These are phyloP conservation scores for Phanerochaete carnosa DNA, from an alignment of 768 basidiomycete species.

Conservation along the genomic window DNA sequence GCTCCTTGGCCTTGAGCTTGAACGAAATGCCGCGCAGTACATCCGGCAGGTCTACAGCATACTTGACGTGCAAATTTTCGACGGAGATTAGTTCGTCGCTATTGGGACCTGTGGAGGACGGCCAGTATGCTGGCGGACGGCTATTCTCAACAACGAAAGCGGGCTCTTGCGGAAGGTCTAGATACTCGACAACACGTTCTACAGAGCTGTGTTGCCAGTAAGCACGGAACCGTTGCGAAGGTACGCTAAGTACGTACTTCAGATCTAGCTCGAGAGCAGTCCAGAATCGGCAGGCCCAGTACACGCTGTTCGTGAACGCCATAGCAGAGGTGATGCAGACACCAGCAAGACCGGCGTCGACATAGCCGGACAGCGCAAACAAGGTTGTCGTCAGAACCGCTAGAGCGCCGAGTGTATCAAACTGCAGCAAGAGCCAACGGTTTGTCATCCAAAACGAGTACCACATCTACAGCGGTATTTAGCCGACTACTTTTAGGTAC, in stretches of 20 bases:
- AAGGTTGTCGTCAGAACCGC: slow-evolving; percentile 74
- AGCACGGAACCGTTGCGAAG: not conserved
- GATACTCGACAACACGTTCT: slow-evolving; percentile 89
- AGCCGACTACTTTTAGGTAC: not conserved
- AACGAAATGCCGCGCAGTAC: slow-evolving; percentile 80
- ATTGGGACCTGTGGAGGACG: slow-evolving; percentile 55
- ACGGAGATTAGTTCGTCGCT: slow-evolving; percentile 59
- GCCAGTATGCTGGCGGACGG: slow-evolving; percentile 91
- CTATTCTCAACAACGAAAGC: slow-evolving; percentile 68
- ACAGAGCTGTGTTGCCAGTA: slow-evolving; percentile 54
- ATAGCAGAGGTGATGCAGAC: slow-evolving; percentile 76
- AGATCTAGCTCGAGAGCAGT: slow-evolving; percentile 68
- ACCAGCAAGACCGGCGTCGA: slow-evolving; percentile 61
- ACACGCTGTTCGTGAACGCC: slow-evolving; percentile 50
- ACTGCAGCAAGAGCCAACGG: slow-evolving; percentile 80
- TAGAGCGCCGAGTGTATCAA: slow-evolving; percentile 72
- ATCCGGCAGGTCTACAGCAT: slow-evolving; percentile 79
- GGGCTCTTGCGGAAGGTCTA: slow-evolving; percentile 76
- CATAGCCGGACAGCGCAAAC: slow-evolving; percentile 64
- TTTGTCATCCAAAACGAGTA: slow-evolving; percentile 90
- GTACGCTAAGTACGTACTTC: slow-evolving; percentile 45
- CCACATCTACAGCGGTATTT: slow-evolving; percentile 55
- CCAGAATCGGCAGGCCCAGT: slow-evolving; percentile 49
- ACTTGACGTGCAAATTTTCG: slow-evolving; percentile 76
- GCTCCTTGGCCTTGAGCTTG: slow-evolving; percentile 63